Conservation (phyloP, 345 rosid genomes). For the Sonneratia alba region DNA sequence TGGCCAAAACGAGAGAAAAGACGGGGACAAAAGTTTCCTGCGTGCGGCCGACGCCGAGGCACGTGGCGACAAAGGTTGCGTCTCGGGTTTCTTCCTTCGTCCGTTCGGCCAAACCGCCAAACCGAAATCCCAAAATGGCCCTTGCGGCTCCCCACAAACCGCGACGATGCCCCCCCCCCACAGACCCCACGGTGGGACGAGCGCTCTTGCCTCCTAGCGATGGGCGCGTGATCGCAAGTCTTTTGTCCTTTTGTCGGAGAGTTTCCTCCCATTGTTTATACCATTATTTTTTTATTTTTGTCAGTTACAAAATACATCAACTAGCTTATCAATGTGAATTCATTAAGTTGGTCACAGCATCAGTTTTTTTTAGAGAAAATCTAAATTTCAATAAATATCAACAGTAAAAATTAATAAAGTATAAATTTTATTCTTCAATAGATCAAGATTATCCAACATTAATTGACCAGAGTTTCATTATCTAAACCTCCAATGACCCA, state of each 20-base stretch:
- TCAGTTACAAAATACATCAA: too few species aligned
- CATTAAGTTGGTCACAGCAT: too few species aligned
- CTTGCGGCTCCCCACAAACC: neutral
- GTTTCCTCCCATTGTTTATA: neutral
- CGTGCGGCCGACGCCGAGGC: constrained; percentile 93
- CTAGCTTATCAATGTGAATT: too few species aligned
- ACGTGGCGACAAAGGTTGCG: constrained; percentile 67
- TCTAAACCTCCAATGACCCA: too few species aligned
- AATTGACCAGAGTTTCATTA: too few species aligned
- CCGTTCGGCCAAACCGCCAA: neutral
- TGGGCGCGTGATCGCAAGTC: constrained; percentile 10
- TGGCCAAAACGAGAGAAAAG: constrained; percentile 1
- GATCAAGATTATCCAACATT: too few species aligned
- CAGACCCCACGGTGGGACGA: neutral
- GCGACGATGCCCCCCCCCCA: constrained; percentile 3
- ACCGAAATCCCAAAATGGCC: constrained; percentile 2
- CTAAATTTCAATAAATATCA: too few species aligned
- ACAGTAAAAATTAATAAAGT: too few species aligned
- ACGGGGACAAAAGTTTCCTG: constrained; percentile 46
- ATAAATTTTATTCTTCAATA: too few species aligned
- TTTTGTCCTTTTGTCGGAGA: neutral
- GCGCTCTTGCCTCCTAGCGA: constrained; percentile 9
- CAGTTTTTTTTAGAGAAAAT: too few species aligned
- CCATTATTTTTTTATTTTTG: neutral
- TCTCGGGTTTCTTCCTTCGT: constrained; percentile 3